Conservation (phyloP, 345 rosid genomes). For the Nephelium lappaceum region DNA sequence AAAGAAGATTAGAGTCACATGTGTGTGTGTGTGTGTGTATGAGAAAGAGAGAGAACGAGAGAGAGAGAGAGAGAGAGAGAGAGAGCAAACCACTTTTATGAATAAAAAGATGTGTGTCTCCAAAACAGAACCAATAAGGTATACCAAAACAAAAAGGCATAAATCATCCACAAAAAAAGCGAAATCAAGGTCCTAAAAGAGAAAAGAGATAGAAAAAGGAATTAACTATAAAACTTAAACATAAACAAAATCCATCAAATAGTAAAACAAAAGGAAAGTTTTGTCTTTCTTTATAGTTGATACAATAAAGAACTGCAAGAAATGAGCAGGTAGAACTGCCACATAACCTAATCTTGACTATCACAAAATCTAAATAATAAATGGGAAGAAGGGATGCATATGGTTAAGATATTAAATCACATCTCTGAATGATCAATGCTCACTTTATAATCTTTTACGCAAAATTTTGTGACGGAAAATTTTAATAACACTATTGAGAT, state of each 20-base stretch:
- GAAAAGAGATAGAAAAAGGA: not conserved
- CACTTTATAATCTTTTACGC: not conserved
- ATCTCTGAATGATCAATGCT: not conserved
- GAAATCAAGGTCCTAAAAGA: not conserved
- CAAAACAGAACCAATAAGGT: not conserved
- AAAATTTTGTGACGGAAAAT: not conserved
- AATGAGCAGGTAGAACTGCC: not conserved
- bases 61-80: too few species aligned
- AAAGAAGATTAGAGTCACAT: not conserved
- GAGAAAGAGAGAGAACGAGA: constrained; percentile 6
- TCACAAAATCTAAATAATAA: not conserved
- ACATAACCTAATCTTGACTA: not conserved
- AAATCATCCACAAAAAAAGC: not conserved
- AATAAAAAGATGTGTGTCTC: not conserved
- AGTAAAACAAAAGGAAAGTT: not conserved
- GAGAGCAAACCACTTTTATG: not conserved
- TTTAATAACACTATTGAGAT: not conserved
- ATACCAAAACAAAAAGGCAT: not conserved
- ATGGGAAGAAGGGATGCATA: not conserved
- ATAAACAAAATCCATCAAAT: not conserved
- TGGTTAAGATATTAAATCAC: not conserved
- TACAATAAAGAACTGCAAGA: not conserved
- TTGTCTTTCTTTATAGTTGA: not conserved
- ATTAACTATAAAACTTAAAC: not conserved
- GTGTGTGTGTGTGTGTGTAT: not conserved